Evolutionary conservation across 305 asterid species (phyloP).

Genomic region (Fraxinus platypoda): DNA sequence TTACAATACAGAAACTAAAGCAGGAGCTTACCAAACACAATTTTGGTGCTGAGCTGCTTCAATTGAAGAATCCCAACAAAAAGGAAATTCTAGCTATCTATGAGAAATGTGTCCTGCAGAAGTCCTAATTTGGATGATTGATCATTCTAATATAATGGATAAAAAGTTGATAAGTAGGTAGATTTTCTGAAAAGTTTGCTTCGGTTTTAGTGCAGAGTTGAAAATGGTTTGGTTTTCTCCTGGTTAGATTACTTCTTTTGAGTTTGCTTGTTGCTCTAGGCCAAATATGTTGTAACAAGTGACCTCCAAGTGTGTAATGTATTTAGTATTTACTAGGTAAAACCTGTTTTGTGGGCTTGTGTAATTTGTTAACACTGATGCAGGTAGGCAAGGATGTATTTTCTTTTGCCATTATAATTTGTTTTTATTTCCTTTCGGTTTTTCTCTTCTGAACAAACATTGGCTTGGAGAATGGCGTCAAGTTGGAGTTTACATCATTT

Average conservation of each 20-base stretch:
- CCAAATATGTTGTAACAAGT: constrained; percentile 3
- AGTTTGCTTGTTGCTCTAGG: constrained; percentile 10
- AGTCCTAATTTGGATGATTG: constrained; percentile 24
- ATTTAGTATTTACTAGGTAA: background rate
- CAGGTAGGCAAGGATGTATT: background rate
- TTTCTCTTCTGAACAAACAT: background rate
- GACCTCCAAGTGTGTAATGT: background rate
- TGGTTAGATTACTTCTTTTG: background rate
- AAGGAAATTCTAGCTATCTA: constrained; percentile 72
- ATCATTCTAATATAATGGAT: background rate
- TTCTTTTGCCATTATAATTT: background rate
- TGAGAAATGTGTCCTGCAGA: constrained; percentile 60
- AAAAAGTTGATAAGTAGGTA: background rate
- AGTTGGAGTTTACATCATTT: background rate
- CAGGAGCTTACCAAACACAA: constrained; percentile 70
- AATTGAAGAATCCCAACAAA: constrained; percentile 61
- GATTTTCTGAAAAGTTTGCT: background rate
- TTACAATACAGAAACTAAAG: constrained; percentile 64
- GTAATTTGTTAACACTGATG: background rate
- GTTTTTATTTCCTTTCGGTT: background rate
- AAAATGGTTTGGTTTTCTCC: background rate
- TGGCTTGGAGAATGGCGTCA: background rate
- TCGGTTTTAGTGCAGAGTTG: constrained; percentile 3
- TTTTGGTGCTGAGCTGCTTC: constrained; percentile 73
- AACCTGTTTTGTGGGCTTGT: background rate